Evolutionary conservation across 2,329 filamentous ascomycete genomes (phyloP).

Genomic region (Periconia sp.): DNA sequence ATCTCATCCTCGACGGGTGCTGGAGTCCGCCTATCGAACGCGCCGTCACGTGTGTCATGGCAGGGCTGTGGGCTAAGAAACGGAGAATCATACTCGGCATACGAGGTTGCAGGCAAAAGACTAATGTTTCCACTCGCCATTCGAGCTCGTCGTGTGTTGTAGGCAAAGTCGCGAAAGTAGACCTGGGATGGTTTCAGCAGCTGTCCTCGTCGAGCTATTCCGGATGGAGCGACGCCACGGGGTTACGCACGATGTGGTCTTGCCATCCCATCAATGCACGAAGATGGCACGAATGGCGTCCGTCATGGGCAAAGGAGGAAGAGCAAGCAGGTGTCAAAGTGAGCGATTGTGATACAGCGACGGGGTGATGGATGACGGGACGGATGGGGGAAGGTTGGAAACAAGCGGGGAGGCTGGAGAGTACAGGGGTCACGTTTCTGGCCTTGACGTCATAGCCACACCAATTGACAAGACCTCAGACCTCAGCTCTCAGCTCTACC

Average conservation of each 20-base stretch:
- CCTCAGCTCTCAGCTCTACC: background rate
- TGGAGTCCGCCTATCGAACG: slow-evolving; percentile 8
- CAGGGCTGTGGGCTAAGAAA: slow-evolving; percentile 12
- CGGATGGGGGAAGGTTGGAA: too few relatives aligned
- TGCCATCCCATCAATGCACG: slow-evolving; percentile 37
- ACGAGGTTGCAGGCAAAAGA: slow-evolving; percentile 50
- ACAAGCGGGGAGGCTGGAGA: background rate
- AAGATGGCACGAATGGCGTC: slow-evolving; percentile 25
- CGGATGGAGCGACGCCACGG: too few relatives aligned
- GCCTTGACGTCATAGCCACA: background rate
- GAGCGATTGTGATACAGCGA: background rate
- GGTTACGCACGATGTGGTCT: slow-evolving; percentile 18
- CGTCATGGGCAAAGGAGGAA: slow-evolving; percentile 14
- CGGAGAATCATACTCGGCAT: slow-evolving; percentile 54
- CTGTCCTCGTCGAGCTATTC: background rate
- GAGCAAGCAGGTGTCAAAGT: background rate
- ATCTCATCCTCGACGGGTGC: background rate
- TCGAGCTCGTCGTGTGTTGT: slow-evolving; percentile 46
- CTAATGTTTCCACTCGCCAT: slow-evolving; percentile 52
- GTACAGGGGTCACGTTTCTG: background rate
- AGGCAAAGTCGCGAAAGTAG: slow-evolving; percentile 47
- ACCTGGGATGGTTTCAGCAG: slow-evolving; percentile 9
- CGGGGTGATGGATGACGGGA: background rate
- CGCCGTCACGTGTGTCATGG: slow-evolving; percentile 8
- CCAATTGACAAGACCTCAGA: background rate